Evolutionary conservation across 257 asterid species (phyloP).

Genomic region (Nicotiana tomentosiformis): DNA sequence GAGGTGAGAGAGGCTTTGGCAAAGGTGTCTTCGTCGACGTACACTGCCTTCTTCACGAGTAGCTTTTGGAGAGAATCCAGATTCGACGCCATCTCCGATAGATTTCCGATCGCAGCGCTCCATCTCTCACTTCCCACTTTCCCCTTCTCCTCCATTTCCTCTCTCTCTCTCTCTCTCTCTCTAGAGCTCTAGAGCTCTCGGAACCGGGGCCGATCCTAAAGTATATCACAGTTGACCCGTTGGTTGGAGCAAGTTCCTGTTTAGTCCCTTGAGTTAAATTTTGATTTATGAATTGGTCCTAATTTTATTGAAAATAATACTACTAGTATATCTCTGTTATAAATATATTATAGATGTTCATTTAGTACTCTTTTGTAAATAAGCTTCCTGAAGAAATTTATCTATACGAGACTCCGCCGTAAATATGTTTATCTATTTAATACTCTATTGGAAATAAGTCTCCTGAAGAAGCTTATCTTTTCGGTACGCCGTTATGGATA

Average conservation of each 20-base stretch:
- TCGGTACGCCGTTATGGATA: too few species aligned
- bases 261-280: neutral
- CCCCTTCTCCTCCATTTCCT: constrained; percentile 51
- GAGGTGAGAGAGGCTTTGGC: constrained; percentile 75
- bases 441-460: too few species aligned
- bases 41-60: constrained; percentile 70
- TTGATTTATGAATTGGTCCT: neutral
- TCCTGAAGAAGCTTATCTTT: too few species aligned
- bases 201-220: neutral
- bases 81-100: constrained; percentile 67
- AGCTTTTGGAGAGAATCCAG: constrained; percentile 77
- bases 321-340: neutral
- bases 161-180: constrained; percentile 10
- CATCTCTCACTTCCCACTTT: constrained; percentile 67
- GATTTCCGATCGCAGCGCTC: constrained; percentile 82
- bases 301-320: neutral
- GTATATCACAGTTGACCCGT: neutral
- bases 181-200: neutral
- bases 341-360: too few species aligned
- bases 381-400: too few species aligned
- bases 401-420: too few species aligned
- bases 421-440: too few species aligned
- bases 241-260: neutral
- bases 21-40: constrained; percentile 85
- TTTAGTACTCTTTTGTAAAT: too few species aligned